Conservation (phyloP, 225 moss, liverwort and hornwort genomes). For the Sphagnum tenellum region DNA sequence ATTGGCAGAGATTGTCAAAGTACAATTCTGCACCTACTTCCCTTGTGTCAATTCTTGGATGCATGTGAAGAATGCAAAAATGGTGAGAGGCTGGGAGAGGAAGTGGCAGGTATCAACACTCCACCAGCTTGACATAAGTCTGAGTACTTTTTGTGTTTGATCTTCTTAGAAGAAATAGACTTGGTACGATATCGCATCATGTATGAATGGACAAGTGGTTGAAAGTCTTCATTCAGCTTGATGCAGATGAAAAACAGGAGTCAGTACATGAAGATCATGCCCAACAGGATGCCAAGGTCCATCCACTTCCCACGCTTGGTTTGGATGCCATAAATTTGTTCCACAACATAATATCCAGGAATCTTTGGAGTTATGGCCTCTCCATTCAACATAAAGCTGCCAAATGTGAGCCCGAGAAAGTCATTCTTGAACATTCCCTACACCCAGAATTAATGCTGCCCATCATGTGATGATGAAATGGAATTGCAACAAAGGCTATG, state of each 20-base stretch:
- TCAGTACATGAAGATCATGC: conserved; percentile 62
- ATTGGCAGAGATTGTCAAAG: too few species aligned
- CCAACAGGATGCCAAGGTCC: conserved; percentile 44
- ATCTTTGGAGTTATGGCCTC: conserved; percentile 28
- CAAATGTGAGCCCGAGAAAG: conserved; percentile 54
- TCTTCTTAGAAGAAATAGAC: too few species aligned
- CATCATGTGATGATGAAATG: too few species aligned
- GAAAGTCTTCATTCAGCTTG: conserved; percentile 62
- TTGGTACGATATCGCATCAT: conserved; percentile 45
- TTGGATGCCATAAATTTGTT: conserved; percentile 48
- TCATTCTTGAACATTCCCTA: conserved; percentile 82
- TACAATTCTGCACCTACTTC: too few species aligned
- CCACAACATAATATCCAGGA: conserved; percentile 50
- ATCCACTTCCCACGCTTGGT: conserved; percentile 47
- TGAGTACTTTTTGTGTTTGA: too few species aligned
- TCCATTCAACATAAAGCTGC: conserved; percentile 36
- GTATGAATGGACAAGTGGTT: conserved; percentile 46
- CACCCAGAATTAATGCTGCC: not conserved
- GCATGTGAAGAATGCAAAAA: too few species aligned
- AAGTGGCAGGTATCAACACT: too few species aligned
- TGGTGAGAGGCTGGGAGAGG: too few species aligned
- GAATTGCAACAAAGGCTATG: conserved; percentile 24
- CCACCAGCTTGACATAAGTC: too few species aligned
- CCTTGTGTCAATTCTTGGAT: too few species aligned
- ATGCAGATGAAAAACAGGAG: conserved; percentile 75